These are phyloP conservation scores for Astragalus glycyphyllos DNA, from an alignment of 306 rosid species.

Conservation along the genomic window DNA sequence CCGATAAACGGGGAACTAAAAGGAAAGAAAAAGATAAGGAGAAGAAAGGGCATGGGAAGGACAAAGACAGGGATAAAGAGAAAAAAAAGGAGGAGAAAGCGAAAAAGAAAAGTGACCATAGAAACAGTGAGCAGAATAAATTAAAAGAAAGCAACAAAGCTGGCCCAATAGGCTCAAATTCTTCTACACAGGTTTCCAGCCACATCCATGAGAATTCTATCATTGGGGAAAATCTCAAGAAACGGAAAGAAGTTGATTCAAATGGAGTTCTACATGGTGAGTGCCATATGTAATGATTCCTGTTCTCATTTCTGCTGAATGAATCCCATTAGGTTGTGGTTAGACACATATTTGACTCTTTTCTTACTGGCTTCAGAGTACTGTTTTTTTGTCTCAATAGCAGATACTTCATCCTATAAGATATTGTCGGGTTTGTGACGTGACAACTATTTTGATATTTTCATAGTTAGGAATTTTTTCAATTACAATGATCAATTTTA, in stretches of 20 bases:
- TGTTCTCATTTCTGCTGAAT: slow-evolving; percentile 36
- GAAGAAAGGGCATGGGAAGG: slow-evolving; percentile 72
- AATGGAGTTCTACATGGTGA: slow-evolving; percentile 84
- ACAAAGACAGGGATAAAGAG: slow-evolving; percentile 72
- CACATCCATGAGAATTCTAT: slow-evolving; percentile 50
- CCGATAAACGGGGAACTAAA: slow-evolving; percentile 58
- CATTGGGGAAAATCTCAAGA: slow-evolving; percentile 66
- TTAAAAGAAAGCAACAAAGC: slow-evolving; percentile 56
- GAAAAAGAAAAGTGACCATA: slow-evolving; percentile 42
- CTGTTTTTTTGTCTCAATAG: slow-evolving; percentile 16
- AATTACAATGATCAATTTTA: slow-evolving; percentile 24
- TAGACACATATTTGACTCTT: slow-evolving; percentile 25
- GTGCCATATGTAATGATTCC: slow-evolving; percentile 45
- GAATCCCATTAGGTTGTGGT: slow-evolving; percentile 30
- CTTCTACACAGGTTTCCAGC: slow-evolving; percentile 49
- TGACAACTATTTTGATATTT: not conserved
- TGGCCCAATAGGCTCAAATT: slow-evolving; percentile 45
- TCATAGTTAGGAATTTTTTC: slow-evolving; percentile 6
- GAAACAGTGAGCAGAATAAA: slow-evolving; percentile 48
- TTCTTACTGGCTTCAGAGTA: slow-evolving; percentile 33
- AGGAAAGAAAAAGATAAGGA: slow-evolving; percentile 64
- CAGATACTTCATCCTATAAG: slow-evolving; percentile 21
- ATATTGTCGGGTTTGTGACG: slow-evolving; percentile 34
- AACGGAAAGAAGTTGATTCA: slow-evolving; percentile 67
- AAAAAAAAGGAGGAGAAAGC: slow-evolving; percentile 59